These are phyloP conservation scores for Aspergillus transmontanensis DNA, from an alignment of 2,329 filamentous ascomycete genomes.

Conservation along the genomic window DNA sequence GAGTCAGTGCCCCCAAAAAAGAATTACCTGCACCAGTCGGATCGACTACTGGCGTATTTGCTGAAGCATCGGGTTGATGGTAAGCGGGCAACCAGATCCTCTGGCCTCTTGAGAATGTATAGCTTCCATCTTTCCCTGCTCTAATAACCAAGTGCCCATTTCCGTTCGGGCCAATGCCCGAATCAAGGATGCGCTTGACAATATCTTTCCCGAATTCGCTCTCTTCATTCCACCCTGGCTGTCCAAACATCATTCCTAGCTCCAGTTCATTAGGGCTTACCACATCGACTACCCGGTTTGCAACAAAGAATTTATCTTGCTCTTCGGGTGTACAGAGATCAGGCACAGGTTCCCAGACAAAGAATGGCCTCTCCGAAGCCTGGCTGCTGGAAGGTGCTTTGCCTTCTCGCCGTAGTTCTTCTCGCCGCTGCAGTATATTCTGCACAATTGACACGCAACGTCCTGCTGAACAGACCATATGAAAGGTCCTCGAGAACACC, in stretches of 20 bases:
- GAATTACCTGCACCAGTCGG: slow-evolving; percentile 93
- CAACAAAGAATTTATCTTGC: slow-evolving; percentile 54
- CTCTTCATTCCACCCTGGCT: slow-evolving; percentile 37
- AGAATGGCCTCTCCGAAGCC: slow-evolving; percentile 62
- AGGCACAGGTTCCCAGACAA: slow-evolving; percentile 95
- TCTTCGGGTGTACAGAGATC: slow-evolving; percentile 77
- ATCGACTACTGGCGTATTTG: slow-evolving; percentile 66
- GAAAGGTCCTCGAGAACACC: slow-evolving; percentile 75
- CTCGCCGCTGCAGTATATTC: slow-evolving; percentile 63
- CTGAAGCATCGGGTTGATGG: slow-evolving; percentile 50
- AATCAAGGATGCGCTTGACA: slow-evolving; percentile 38
- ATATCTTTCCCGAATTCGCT: slow-evolving; percentile 32
- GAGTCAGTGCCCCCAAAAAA: slow-evolving; percentile 69
- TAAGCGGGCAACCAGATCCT: slow-evolving; percentile 76
- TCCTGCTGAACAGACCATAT: slow-evolving; percentile 79
- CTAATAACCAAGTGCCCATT: slow-evolving; percentile 53
- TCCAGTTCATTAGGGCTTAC: slow-evolving; percentile 85
- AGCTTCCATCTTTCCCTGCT: slow-evolving; percentile 63
- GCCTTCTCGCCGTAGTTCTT: slow-evolving; percentile 32
- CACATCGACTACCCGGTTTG: slow-evolving; percentile 59
- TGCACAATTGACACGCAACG: slow-evolving; percentile 76
- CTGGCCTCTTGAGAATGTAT: slow-evolving; percentile 46
- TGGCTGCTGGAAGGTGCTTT: slow-evolving; percentile 31
- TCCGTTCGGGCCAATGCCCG: slow-evolving; percentile 40
- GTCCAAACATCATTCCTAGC: slow-evolving; percentile 80